Conservation (phyloP, 345 rosid genomes). For the Lepidium africanum region DNA sequence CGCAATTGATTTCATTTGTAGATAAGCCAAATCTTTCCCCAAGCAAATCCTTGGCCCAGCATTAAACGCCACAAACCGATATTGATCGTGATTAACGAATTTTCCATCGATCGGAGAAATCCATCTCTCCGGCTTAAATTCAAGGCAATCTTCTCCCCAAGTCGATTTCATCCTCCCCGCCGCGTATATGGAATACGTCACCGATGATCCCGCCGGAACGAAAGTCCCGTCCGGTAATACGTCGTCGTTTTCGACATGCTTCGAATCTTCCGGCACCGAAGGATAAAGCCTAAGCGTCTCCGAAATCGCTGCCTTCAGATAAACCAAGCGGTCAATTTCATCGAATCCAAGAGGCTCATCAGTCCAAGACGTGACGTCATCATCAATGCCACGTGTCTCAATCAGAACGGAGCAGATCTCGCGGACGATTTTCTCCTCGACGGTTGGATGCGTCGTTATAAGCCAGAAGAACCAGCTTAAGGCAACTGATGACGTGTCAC, state of each 20-base stretch:
- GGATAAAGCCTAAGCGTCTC: constrained; percentile 92
- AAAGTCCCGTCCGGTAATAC: constrained; percentile 79
- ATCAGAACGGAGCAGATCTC: constrained; percentile 59
- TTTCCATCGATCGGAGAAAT: constrained; percentile 45
- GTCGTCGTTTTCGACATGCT: constrained; percentile 69
- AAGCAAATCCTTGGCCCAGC: constrained; percentile 88
- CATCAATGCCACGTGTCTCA: constrained; percentile 52
- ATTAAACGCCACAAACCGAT: constrained; percentile 76
- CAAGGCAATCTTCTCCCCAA: constrained; percentile 89
- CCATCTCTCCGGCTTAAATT: constrained; percentile 85
- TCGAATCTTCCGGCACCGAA: constrained; percentile 86
- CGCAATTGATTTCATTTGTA: constrained; percentile 88
- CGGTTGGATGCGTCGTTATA: constrained; percentile 44
- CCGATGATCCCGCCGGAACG: constrained; percentile 84
- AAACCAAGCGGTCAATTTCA: constrained; percentile 61
- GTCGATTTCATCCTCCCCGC: constrained; percentile 76
- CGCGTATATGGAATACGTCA: constrained; percentile 79
- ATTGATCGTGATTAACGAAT: constrained; percentile 55
- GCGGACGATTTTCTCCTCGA: constrained; percentile 58
- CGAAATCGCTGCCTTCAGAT: constrained; percentile 76
- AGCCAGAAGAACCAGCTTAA: constrained; percentile 93
- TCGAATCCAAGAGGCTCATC: constrained; percentile 70
- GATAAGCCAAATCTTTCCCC: constrained; percentile 81
- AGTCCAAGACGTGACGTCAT: constrained; percentile 45
- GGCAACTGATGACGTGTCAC: constrained; percentile 94